Percentiles rank a stretch among this genome's conserved stretches.
phyloP scores from a whole-genome alignment of 1,139 yeast genomes.

The Yamadazyma atmosphaerica region DNA sequence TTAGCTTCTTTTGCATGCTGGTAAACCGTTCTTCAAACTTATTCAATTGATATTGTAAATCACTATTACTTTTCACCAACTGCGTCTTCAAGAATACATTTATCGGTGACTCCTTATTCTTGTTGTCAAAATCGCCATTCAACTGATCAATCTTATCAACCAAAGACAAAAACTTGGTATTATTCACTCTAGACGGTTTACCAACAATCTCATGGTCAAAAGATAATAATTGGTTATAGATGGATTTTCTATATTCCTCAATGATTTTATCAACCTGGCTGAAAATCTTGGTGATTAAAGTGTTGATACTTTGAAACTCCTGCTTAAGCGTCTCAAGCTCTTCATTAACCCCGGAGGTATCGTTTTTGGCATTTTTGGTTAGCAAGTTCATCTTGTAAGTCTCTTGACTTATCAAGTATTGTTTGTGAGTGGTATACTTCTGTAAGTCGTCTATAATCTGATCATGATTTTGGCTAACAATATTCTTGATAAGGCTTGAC shows the following conservation, averaged over 20 bases:
- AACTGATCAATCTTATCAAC: slow-evolving; percentile 42
- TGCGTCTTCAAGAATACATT: slow-evolving; percentile 39
- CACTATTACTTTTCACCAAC: slow-evolving; percentile 32
- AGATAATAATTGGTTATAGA: slow-evolving; percentile 58
- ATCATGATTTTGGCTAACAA: slow-evolving; percentile 66
- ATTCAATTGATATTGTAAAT: slow-evolving; percentile 36
- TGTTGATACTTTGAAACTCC: slow-evolving; percentile 39
- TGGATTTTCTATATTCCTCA: slow-evolving; percentile 59
- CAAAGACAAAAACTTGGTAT: slow-evolving; percentile 35
- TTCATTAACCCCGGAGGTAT: slow-evolving; percentile 15
- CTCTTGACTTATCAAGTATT: slow-evolving; percentile 20
- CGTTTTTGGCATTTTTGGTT: slow-evolving; percentile 12
- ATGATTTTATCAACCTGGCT: slow-evolving; percentile 65
- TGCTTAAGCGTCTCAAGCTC: slow-evolving; percentile 21
- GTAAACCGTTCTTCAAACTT: slow-evolving; percentile 37
- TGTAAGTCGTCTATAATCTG: slow-evolving; percentile 69
- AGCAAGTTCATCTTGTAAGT: slow-evolving; percentile 14
- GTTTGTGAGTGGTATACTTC: slow-evolving; percentile 44
- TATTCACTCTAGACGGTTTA: slow-evolving; percentile 14
- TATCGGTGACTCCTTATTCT: slow-evolving; percentile 28
- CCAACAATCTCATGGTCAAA: slow-evolving; percentile 36
- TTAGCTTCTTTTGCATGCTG: slow-evolving; percentile 41
- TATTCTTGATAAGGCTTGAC: slow-evolving; percentile 49
- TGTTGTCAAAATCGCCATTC: slow-evolving; percentile 17
- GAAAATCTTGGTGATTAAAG: slow-evolving; percentile 51